Base-by-base conservation (phyloP, 805 yeast genomes). In the Pichia heedii region DNA sequence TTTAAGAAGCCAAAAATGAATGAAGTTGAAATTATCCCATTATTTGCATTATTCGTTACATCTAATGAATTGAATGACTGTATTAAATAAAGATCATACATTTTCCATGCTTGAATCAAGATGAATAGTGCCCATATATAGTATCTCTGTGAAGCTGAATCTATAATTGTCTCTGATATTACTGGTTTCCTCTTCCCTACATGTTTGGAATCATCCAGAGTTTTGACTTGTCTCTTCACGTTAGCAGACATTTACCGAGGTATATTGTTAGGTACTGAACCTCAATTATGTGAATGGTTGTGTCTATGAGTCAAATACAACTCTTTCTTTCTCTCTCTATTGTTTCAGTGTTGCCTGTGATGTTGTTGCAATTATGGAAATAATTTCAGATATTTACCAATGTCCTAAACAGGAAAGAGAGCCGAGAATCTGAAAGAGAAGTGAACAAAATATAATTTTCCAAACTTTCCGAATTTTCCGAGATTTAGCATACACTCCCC, bases 61-160 rank as follows among this genome's bases (percentile, higher is more conserved):
- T 36, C 43, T 1, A 38, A 34, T 16, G 69, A 73, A 22, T 74
- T 69, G 52, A 79, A 79, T 4, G 32, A 3, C 3, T 29, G 32
- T 45, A 84, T 62, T 20, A 77, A 58, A 29, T 80, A 63, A 35
- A 84, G 61, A 57, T 86, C 95, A 52, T 83, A 84, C 1, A 85
- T 44, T 57, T 93, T 90, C 76, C 84, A 84, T n/a, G 85, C 76
- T 61, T 89, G 97, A n/a, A 90, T 69, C 29, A 84, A 68, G 2
- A 74, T 66, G 56, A 87, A 85, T 11, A 84, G 48, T 1, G 85
- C 74, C n/a, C 80, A 59, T 3, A 79, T 71, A 43, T 85, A 71
- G 30, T 78, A 61, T 47, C 96, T 68, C 60, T 90, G 98, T 13
- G 84, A 76, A 2, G 85, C 85, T 6, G 76, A 74, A 50, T 87